Conservation (phyloP, 306 rosid species). For the Purshia tridentata region DNA sequence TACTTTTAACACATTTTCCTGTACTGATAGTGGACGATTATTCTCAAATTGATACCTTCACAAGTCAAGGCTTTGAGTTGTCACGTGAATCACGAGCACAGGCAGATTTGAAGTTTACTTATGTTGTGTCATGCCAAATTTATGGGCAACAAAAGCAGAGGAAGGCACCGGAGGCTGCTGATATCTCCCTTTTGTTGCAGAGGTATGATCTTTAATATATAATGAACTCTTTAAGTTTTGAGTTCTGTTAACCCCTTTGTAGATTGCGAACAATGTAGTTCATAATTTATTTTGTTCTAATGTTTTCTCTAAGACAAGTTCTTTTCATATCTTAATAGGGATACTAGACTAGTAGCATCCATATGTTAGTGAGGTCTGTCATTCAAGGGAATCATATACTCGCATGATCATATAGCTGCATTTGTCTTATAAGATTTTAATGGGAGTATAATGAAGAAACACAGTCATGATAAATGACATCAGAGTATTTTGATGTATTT, state of each 20-base stretch:
- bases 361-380: background rate
- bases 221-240: background rate
- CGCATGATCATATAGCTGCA: background rate
- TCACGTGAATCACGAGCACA: constrained; percentile 91
- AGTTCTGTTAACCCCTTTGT: background rate
- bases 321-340: background rate
- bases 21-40: constrained; percentile 44
- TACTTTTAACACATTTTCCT: constrained; percentile 17
- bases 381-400: background rate
- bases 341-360: background rate
- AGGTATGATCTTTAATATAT: constrained; percentile 44
- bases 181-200: constrained; percentile 85
- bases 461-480: background rate
- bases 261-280: background rate
- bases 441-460: background rate
- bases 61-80: constrained; percentile 75
- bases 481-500: background rate
- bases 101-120: constrained; percentile 91
- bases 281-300: background rate
- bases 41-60: constrained; percentile 53
- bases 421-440: background rate
- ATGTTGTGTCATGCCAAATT: constrained; percentile 98
- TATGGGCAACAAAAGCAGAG: constrained; percentile 95
- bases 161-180: constrained; percentile 78
- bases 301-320: background rate